Percentiles rank a stretch among this genome's conserved stretches.
phyloP scores from a whole-genome alignment of 2,329 filamentous ascomycete genomes.

The Gyromitra esculenta region DNA sequence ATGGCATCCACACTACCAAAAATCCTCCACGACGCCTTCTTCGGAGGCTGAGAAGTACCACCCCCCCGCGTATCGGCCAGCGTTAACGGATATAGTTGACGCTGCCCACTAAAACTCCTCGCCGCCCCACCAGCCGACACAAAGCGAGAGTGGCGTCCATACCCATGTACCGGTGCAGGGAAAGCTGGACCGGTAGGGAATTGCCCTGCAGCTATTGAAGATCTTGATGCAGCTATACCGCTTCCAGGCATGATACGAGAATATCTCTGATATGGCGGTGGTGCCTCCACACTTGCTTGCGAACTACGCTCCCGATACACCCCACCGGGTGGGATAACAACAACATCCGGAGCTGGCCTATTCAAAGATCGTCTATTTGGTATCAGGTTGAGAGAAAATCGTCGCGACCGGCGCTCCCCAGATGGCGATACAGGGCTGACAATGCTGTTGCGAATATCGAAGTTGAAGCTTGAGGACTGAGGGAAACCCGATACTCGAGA shows the following conservation, averaged over 20 bases:
- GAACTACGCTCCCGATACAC: slow-evolving; percentile 12
- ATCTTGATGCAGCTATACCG: slow-evolving; percentile 13
- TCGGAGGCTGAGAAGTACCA: not conserved
- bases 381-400: not conserved
- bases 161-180: slow-evolving; percentile 15
- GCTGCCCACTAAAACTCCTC: slow-evolving; percentile 40
- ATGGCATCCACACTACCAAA: slow-evolving; percentile 28
- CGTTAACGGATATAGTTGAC: slow-evolving; percentile 36
- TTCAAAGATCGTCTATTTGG: not conserved
- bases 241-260: slow-evolving; percentile 1
- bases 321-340: slow-evolving; percentile 25
- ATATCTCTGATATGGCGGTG: slow-evolving; percentile 44
- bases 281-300: slow-evolving; percentile 9
- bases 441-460: slow-evolving; percentile 10
- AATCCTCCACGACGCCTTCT: slow-evolving; percentile 37
- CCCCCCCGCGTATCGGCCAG: slow-evolving; percentile 14
- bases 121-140: slow-evolving; percentile 9
- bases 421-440: slow-evolving; percentile 21
- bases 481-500: slow-evolving; percentile 44
- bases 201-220: slow-evolving; percentile 28
- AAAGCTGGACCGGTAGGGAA: not conserved
- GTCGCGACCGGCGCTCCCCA: not conserved
- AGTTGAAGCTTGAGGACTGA: slow-evolving; percentile 38
- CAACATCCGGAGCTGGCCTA: not conserved
- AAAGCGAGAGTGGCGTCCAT: slow-evolving; percentile 15